Evolutionary conservation across 2,329 filamentous ascomycete genomes (phyloP), one percentile per base, ranked within the genome.

Genomic region (Apiospora arundinis): DNA sequence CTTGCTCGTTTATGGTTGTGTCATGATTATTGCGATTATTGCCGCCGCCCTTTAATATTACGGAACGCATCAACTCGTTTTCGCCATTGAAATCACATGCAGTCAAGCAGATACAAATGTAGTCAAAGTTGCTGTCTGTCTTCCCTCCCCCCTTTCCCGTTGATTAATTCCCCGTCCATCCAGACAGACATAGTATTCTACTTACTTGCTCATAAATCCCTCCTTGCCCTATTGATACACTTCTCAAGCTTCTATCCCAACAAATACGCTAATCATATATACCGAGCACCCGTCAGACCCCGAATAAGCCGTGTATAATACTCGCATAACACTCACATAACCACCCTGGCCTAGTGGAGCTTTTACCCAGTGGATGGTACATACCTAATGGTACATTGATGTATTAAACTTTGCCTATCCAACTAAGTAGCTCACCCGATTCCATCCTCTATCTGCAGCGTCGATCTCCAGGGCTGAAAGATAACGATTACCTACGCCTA

Each of bases 391-490:
- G n/a, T n/a, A n/a, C n/a, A n/a, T n/a, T n/a, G n/a, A n/a, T 32
- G 32, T 32, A 32, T 32, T 32, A 32, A 32, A 32, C 32, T 32
- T 32, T 32, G 32, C 32, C 6, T 32, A 32, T 32, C 32, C 28
- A 37, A 28, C 56, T 63, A 32, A 18, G 28, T 63, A 63, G 56
- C 56, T 63, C 56, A 37, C n/a, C 56, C 32, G 56, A 63, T 63
- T 28, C 32, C 56, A 11, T 40, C 32, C 2, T 37, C 28, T 23
- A 63, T 40, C 56, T 63, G 56, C 56, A 63, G 56, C 21, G 56
- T 63, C 56, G 56, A 63, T 63, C 56, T 21, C 28, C 9, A 63
- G 32, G 56, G 56, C 56, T 63, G 56, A 63, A 16, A 6, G 49
- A 56, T 63, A 63, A 40, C 28, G 56, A 63, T 40, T 63, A 63